Evolutionary conservation across 768 basidiomycete species (phyloP), one percentile per base, ranked within the genome.

Genomic region (Suillus lakei): DNA sequence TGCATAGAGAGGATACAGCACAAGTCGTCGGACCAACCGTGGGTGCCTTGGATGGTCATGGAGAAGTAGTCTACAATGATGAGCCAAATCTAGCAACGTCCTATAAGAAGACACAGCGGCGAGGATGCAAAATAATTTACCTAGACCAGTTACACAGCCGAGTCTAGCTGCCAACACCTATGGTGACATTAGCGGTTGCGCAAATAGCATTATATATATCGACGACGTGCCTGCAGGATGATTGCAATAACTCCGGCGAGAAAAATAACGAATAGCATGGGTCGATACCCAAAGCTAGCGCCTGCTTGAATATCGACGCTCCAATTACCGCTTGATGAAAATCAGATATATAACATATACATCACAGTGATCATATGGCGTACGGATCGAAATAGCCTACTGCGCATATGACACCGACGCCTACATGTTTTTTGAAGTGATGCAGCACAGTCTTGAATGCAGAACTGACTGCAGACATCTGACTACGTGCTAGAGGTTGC

Each of bases 21-120:
- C 70, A 23, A 74, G 64, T 72, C 75, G 80, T 28, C 84, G 77
- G 60, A 71, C 74, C 26, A 84, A 69, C 60, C 68, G 70, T 46
- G 77, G 78, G 67, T 82, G 74, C 56, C 67, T 76, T 13, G 82
- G 77, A 30, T 83, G 80, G 64, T 83, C 74, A 67, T 85, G 74
- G 4, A 86, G 74, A 30, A 83, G 75, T n/a, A 82, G 70, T 6
- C 85, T 80, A 69, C 83, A 85, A 41, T 86, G 84, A 2, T 80
- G 70, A 1, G 84, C 83, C 7, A 85, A 77, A 66, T 86, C 85
- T 80, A n/a, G 21, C 34, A 53, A 46, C 32, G 15, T 39, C 1
- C 23, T 60, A 12, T 44, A 41, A 41, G 44, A 38, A 28, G 30
- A 9, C 30, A 16, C 21, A 32, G 53, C 16, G 18, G 8, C 7